Evolutionary conservation across 2,329 filamentous ascomycete genomes (phyloP).

Genomic region (Apiospora koreana): DNA sequence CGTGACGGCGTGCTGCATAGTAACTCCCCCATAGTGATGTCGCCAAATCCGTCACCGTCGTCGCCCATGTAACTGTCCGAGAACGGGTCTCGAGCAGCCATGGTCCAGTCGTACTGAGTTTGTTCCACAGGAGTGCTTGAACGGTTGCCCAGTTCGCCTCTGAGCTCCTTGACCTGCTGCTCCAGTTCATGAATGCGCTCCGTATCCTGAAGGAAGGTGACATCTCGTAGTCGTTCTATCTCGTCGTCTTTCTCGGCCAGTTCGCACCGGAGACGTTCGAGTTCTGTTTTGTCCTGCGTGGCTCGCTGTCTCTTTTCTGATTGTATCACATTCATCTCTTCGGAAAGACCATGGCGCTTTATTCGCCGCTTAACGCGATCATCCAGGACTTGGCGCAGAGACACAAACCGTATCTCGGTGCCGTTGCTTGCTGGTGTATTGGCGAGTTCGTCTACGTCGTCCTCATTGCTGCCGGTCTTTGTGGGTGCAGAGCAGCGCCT

Average conservation of each 20-base stretch:
- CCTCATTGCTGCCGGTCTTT: constrained; percentile 15
- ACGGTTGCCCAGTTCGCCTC: constrained; percentile 28
- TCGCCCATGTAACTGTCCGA: constrained; percentile 42
- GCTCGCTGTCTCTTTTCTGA: constrained; percentile 45
- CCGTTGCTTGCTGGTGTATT: constrained; percentile 22
- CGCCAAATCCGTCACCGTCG: constrained; percentile 44
- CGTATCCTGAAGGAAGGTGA: constrained; percentile 51
- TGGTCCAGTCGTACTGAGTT: constrained; percentile 49
- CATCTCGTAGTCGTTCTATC: constrained; percentile 53
- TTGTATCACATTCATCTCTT: constrained; percentile 57
- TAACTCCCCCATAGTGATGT: constrained; percentile 52
- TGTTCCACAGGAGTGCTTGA: constrained; percentile 16
- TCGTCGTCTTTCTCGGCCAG: constrained; percentile 53
- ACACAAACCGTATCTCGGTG: constrained; percentile 45
- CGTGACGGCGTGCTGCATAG: constrained; percentile 52
- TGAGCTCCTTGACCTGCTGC: constrained; percentile 34
- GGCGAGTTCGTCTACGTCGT: constrained; percentile 23
- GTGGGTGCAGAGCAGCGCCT: constrained; percentile 49
- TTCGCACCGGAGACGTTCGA: constrained; percentile 49
- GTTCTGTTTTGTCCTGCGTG: constrained; percentile 44
- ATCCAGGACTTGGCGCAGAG: constrained; percentile 28
- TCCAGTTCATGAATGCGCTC: constrained; percentile 40
- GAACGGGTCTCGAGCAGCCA: constrained; percentile 50
- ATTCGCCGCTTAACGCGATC: constrained; percentile 59
- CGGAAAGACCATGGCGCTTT: constrained; percentile 56